Conservation (phyloP, 2,329 filamentous ascomycete genomes). For the Fusarium pininemorale region DNA sequence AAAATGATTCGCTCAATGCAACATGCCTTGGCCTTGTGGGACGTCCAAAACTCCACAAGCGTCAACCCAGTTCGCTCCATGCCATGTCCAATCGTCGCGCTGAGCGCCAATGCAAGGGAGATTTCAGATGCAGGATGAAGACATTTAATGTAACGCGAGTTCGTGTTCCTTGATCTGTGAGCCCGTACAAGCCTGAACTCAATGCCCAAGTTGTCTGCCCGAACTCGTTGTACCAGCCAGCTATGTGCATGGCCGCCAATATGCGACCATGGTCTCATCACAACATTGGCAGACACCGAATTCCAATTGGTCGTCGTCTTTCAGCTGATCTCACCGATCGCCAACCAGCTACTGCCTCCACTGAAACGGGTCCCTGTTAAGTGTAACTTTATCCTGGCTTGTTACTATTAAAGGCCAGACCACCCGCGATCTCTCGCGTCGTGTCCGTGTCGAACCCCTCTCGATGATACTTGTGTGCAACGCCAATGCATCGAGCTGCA, state of each 20-base stretch:
- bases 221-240: neutral
- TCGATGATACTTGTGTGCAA: constrained; percentile 15
- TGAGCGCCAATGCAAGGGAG: constrained; percentile 38
- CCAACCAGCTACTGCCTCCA: constrained; percentile 13
- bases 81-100: constrained; percentile 37
- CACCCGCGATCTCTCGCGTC: constrained; percentile 39
- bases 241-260: constrained; percentile 12
- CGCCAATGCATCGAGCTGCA: constrained; percentile 29
- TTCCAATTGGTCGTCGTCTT: constrained; percentile 16
- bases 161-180: neutral
- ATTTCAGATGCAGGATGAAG: neutral
- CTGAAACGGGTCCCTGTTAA: constrained; percentile 4
- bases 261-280: constrained; percentile 36
- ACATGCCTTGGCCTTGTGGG: constrained; percentile 26
- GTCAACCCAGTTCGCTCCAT: constrained; percentile 13
- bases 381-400: constrained; percentile 4
- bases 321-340: constrained; percentile 26
- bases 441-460: constrained; percentile 36
- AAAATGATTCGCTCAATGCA: constrained; percentile 21
- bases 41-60: constrained; percentile 26
- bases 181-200: neutral
- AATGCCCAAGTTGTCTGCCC: neutral
- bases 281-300: neutral
- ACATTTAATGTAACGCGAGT: neutral
- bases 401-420: constrained; percentile 39